phyloP scores from a whole-genome alignment of 306 rosid genomes.

The apple (Malus domestica) region DNA sequence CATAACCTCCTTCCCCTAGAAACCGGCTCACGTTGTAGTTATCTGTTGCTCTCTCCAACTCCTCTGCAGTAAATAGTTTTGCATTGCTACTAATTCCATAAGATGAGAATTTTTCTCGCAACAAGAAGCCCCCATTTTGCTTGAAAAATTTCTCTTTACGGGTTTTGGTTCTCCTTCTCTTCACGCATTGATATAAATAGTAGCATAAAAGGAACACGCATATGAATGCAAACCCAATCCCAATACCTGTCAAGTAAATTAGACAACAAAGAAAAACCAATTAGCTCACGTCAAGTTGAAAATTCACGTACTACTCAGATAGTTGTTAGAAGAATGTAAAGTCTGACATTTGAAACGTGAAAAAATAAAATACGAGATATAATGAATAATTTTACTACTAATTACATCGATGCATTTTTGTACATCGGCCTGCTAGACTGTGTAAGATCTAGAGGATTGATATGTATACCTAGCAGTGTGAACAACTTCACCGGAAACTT shows the following conservation, averaged over 20 bases:
- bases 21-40: slow-evolving; percentile 9
- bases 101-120: slow-evolving; percentile 31
- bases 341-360: too few species aligned
- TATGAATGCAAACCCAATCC: slow-evolving; percentile 29
- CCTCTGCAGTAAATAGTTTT: slow-evolving; percentile 38
- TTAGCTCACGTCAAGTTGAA: not conserved
- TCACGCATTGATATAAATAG: slow-evolving; percentile 17
- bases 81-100: slow-evolving; percentile 25
- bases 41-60: slow-evolving; percentile 42
- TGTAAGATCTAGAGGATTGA: not conserved
- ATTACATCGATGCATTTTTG: too few species aligned
- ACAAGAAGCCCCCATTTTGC: slow-evolving; percentile 52
- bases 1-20: slow-evolving; percentile 28
- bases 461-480: not conserved
- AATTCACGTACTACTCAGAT: not conserved
- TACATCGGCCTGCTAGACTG: too few species aligned
- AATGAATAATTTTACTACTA: too few species aligned
- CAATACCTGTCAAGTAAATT: slow-evolving; percentile 27
- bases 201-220: slow-evolving; percentile 27
- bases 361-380: too few species aligned
- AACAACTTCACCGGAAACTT: slow-evolving; percentile 11
- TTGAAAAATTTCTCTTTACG: slow-evolving; percentile 30
- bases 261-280: not conserved
- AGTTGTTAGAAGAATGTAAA: too few species aligned
- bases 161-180: slow-evolving; percentile 13